phyloP scores from a whole-genome alignment of 2,329 filamentous ascomycete genomes.

The Domatiomyces catenatus region DNA sequence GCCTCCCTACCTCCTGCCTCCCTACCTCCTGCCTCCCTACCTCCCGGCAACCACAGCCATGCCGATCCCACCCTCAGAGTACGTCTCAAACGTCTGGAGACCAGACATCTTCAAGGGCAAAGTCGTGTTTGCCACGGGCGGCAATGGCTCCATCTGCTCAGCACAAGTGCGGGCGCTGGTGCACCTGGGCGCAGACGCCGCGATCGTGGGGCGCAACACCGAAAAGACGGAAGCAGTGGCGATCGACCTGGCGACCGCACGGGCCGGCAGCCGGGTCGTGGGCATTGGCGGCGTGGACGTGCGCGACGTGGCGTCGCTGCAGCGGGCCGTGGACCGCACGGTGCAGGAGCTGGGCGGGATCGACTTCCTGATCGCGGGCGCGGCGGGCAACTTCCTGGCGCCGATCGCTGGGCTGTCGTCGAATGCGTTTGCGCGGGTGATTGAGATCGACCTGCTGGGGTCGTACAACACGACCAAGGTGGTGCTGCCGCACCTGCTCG shows the following conservation, averaged over 20 bases:
- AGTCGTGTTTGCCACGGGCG: slow-evolving; percentile 89
- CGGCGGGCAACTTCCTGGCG: slow-evolving; percentile 88
- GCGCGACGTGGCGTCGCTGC: slow-evolving; percentile 52
- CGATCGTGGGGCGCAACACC: slow-evolving; percentile 78
- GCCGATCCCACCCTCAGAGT: slow-evolving; percentile 56
- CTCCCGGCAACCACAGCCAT: slow-evolving; percentile 30
- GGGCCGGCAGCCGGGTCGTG: slow-evolving; percentile 67
- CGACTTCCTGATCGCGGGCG: slow-evolving; percentile 87
- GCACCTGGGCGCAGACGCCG: slow-evolving; percentile 79
- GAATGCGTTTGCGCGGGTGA: slow-evolving; percentile 89
- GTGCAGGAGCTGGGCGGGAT: slow-evolving; percentile 71
- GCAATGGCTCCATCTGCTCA: slow-evolving; percentile 84
- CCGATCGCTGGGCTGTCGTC: slow-evolving; percentile 65
- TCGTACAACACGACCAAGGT: slow-evolving; percentile 93
- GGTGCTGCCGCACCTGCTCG: slow-evolving; percentile 63
- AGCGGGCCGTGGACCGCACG: slow-evolving; percentile 62
- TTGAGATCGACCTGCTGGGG: slow-evolving; percentile 89
- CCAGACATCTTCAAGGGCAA: slow-evolving; percentile 80
- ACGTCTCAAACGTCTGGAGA: slow-evolving; percentile 69
- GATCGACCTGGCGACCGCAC: slow-evolving; percentile 63
- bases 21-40: not conserved
- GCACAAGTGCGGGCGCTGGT: slow-evolving; percentile 87
- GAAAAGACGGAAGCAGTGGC: slow-evolving; percentile 75
- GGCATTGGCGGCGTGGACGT: slow-evolving; percentile 67
- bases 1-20: not conserved